Evolutionary conservation across 129 eudicot species (phyloP).

Genomic region (Arctium lappa): DNA sequence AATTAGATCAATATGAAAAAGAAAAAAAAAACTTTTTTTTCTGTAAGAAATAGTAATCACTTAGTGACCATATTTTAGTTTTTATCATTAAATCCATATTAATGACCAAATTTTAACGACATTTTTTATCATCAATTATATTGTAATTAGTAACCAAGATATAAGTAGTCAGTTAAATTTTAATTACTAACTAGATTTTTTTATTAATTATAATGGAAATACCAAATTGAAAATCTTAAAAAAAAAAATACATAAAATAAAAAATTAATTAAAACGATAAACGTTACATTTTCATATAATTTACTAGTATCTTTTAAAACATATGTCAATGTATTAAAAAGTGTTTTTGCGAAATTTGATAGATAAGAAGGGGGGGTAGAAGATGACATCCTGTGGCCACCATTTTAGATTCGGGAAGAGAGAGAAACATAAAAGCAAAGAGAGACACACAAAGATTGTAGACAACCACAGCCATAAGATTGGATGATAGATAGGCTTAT

Average conservation of each 20-base stretch:
- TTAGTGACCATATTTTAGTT: no score
- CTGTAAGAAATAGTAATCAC: no score
- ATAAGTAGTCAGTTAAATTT: no score
- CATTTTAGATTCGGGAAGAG: slow-evolving; percentile 26
- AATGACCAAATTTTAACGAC: no score
- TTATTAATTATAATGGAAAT: no score
- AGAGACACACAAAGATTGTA: slow-evolving; percentile 31
- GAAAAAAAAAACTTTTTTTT: no score
- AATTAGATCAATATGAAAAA: no score
- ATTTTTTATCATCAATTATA: no score
- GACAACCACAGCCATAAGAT: slow-evolving; percentile 68
- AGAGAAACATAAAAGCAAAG: slow-evolving; percentile 17
- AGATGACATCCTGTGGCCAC: slow-evolving; percentile 11
- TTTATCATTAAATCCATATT: no score
- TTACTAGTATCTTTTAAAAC: background rate
- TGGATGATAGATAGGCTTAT: slow-evolving; percentile 56
- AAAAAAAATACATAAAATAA: background rate
- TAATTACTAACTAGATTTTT: no score
- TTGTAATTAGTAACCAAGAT: no score
- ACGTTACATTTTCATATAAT: background rate
- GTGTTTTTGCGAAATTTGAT: background rate
- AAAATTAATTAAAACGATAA: no score
- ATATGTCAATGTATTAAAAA: background rate
- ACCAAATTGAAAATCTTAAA: background rate
- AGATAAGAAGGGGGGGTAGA: slow-evolving; percentile 24